Evolutionary conservation across 306 rosid genomes (phyloP), one percentile per base, ranked within the genome.

Genomic region (Sesbania bispinosa): DNA sequence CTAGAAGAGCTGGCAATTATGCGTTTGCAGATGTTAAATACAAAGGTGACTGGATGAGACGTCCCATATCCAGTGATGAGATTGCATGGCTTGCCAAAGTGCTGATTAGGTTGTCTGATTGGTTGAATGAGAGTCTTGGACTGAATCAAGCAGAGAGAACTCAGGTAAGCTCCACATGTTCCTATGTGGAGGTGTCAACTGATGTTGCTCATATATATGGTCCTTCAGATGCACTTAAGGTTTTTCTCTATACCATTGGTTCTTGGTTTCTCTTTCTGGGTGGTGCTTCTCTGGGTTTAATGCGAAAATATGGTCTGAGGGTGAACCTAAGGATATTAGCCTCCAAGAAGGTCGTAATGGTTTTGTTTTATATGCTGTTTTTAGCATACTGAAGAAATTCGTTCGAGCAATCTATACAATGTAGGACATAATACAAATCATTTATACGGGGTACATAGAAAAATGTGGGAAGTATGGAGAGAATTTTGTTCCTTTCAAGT

Each of bases 21-120:
- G 54, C 81, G 4, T 47, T 35, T 23, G 50, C 77, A 5, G 75
- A 82, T 54, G 67, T 85, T 59, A 86, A 88, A 75, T 92, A 89
- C 87, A 92, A 77, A 85, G 98, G 98, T 23, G 98, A 92, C 71
- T 89, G 95, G 98, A 92, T 89, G 96, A 89, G 83, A 78, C 95
- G 98, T 13, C 98, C 95, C 62, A 80, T 85, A 62, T 89, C 93
- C 1, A 75, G 81, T 10, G 86, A 89, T 61, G 98, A 92, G 84
- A 82, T 92, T 46, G 93, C 88, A 15, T 89, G 95, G 92, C 86
- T 92, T 53, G 96, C 87, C 5, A 92, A 82, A 81, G 45, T 86
- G 70, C 86, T 92, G 0, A 72, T 92, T 63, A 55, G 73, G 83
- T 67, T 92, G 75, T 89, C 98, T 42, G 88, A 72, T 67, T 83